Evolutionary conservation across 108 stramenopile species (phyloP).

Genomic region (Fragilaria radians): DNA sequence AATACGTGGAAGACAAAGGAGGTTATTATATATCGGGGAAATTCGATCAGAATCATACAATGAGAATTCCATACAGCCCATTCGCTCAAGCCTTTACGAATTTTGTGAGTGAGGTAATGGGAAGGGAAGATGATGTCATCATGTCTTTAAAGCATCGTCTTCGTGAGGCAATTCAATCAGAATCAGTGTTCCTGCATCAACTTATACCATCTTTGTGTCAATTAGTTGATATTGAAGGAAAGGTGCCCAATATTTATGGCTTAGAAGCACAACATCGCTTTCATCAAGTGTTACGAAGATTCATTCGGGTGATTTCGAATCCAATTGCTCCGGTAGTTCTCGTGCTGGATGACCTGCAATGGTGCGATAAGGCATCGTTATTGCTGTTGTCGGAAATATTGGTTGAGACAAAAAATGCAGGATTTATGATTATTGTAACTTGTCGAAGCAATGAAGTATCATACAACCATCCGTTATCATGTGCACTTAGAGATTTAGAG

Average conservation of each 20-base stretch:
- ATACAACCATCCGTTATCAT: no score
- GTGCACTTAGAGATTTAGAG: background rate
- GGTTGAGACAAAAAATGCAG: no score
- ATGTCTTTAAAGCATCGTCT: no score
- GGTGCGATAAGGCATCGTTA: constrained; percentile 12
- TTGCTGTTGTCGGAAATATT: no score
- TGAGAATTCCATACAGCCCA: constrained; percentile 2
- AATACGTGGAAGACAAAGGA: constrained; percentile 2
- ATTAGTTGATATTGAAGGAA: no score
- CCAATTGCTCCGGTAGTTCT: constrained; percentile 35
- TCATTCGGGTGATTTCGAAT: no score
- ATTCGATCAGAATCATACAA: constrained; percentile 18
- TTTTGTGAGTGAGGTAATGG: background rate
- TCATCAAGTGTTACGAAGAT: no score
- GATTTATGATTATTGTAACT: constrained; percentile 16
- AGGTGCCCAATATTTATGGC: no score
- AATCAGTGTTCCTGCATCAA: no score
- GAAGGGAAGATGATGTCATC: background rate
- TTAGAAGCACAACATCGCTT: no score
- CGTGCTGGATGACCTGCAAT: constrained; percentile 38
- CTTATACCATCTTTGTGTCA: no score
- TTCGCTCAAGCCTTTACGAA: constrained; percentile 9
- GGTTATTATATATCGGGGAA: constrained; percentile 24
- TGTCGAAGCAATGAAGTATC: constrained; percentile 18
- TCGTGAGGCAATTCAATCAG: no score